These are phyloP conservation scores for Nemania sp. DNA, from an alignment of 2,329 filamentous ascomycete species.

Conservation along the genomic window DNA sequence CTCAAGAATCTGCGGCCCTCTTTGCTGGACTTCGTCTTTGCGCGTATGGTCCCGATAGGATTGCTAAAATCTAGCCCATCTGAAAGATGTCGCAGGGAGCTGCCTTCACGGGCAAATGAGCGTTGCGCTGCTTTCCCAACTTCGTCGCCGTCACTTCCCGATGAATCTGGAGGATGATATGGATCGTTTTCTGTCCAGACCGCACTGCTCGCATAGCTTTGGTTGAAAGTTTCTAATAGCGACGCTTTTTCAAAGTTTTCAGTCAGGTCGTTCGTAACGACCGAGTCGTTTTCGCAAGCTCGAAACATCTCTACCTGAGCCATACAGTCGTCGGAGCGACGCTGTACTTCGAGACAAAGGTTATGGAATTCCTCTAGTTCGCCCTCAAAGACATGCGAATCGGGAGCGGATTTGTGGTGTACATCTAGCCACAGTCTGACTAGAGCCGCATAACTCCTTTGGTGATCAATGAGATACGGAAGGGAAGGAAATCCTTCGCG, in stretches of 20 bases:
- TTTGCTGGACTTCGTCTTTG: constrained; percentile 41
- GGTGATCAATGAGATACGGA: constrained; percentile 89
- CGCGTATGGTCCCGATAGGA: constrained; percentile 41
- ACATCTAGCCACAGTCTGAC: constrained; percentile 78
- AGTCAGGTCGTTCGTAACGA: constrained; percentile 43
- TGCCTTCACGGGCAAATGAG: constrained; percentile 30
- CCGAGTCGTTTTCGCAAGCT: constrained; percentile 42
- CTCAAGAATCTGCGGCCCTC: constrained; percentile 48
- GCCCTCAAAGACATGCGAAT: constrained; percentile 49
- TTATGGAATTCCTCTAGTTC: constrained; percentile 58
- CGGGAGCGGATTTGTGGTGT: constrained; percentile 41
- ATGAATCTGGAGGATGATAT: constrained; percentile 51
- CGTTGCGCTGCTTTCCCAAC: constrained; percentile 29
- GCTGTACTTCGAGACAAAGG: constrained; percentile 54
- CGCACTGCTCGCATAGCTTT: constrained; percentile 43
- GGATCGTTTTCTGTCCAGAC: constrained; percentile 43
- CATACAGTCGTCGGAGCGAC: constrained; percentile 55
- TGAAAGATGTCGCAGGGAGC: constrained; percentile 36
- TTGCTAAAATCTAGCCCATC: constrained; percentile 39
- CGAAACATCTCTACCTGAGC: constrained; percentile 53
- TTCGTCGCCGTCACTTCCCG: constrained; percentile 52
- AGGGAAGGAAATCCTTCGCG: constrained; percentile 91
- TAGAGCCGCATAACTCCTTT: constrained; percentile 80
- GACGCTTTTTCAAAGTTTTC: constrained; percentile 53
- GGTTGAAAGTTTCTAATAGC: constrained; percentile 43